Base-by-base conservation (phyloP, 2,329 filamentous ascomycete species). In the Juglanconis sp. region DNA sequence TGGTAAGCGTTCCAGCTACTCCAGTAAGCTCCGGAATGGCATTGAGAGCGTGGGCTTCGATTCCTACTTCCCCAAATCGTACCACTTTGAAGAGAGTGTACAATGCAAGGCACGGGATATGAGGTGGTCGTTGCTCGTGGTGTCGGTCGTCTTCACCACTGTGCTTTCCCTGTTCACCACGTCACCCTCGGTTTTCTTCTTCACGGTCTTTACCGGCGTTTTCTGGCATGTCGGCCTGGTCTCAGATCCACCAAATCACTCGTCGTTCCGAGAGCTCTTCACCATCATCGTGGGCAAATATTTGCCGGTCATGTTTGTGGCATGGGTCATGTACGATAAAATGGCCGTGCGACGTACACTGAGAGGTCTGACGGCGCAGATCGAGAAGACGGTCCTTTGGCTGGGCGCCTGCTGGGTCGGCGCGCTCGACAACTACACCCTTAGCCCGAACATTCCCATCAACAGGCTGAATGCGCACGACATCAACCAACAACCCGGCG, bases 191-290 rank as follows among this genome's bases (percentile, higher is more conserved):
- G 80, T 94, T 1, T 95, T 98, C 76, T 97, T 96, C 80, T 92
- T 91, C 72, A 87, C 87, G 53, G 81, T 87, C 40, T 98, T 97
- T 67, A 80, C 87, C 56, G 90, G 89, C 67, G 79, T 96, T 42
- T 98, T 96, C 75, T 91, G 90, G 77, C 92, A 96, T 65, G 90
- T 96, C 15, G 93, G 91, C 6, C 83, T 98, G 67, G 94, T 92
- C 9, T 92, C 92, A 1, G 94, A 99, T 70, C 89, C 92, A 2
- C 94, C 95, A 0, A 82, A 82, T 31, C 81, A 89, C 62, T 79
- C 80, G 1, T 81, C 87, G 44, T 85, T 92, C 57, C 80, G 90
- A 17, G 84, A 82, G 8, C 81, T 97, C 3, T 80, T 97, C 63
- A 94, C 91, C 51, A 85, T 88, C 54, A 82, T 95, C 3, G 72